Conservation (phyloP, 1,139 yeast species). For the Sugiyamaella pinicola region DNA sequence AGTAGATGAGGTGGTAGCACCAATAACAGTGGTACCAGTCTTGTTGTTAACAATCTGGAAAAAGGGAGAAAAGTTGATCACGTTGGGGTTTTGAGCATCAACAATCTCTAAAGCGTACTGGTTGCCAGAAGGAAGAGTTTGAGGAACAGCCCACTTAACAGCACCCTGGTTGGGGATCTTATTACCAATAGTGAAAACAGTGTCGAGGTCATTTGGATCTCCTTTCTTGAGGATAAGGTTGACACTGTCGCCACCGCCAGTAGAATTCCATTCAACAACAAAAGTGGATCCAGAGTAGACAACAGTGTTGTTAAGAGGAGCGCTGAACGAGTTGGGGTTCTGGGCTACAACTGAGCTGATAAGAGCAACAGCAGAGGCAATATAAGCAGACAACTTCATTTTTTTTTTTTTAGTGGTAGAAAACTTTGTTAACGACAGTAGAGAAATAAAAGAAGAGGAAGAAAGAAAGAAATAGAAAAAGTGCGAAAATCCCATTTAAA, state of each 20-base stretch:
- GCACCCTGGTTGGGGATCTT: slow-evolving; percentile 43
- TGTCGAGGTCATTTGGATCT: slow-evolving; percentile 37
- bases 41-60: slow-evolving; percentile 37
- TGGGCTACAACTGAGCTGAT: slow-evolving; percentile 28
- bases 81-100: slow-evolving; percentile 36
- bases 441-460: background rate
- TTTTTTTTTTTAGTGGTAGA: background rate
- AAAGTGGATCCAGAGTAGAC: slow-evolving; percentile 41
- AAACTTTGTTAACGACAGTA: slow-evolving; percentile 6
- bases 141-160: slow-evolving; percentile 45
- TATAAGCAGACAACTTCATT: slow-evolving; percentile 17
- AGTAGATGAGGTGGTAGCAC: slow-evolving; percentile 24
- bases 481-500: slow-evolving; percentile 13
- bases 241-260: slow-evolving; percentile 40
- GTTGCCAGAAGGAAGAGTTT: slow-evolving; percentile 36
- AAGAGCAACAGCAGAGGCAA: slow-evolving; percentile 26
- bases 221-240: slow-evolving; percentile 42
- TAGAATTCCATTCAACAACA: slow-evolving; percentile 42
- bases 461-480: background rate
- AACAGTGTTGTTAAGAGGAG: slow-evolving; percentile 38
- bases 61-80: slow-evolving; percentile 43
- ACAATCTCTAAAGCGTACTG: slow-evolving; percentile 43
- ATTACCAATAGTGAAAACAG: slow-evolving; percentile 43
- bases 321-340: slow-evolving; percentile 39
- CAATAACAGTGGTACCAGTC: slow-evolving; percentile 27